Conservation (phyloP, 148 eudicot genomes). For the Silene conica region DNA sequence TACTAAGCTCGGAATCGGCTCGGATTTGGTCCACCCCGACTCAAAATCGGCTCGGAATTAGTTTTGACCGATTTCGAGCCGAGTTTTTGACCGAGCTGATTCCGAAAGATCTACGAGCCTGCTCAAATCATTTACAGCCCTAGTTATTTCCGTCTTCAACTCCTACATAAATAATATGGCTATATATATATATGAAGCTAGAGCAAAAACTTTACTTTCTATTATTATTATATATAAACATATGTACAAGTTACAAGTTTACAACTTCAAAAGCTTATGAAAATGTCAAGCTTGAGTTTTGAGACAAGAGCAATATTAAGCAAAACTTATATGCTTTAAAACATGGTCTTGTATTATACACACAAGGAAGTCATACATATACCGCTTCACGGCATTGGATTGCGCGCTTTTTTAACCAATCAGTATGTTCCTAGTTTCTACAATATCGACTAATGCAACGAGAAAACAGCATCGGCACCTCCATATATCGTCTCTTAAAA, state of each 20-base stretch:
- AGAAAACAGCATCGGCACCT: constrained; percentile 11
- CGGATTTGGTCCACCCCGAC: no score
- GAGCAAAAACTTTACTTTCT: constrained; percentile 7
- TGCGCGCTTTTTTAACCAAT: constrained; percentile 14
- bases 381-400: neutral
- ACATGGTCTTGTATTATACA: constrained; percentile 9
- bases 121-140: no score
- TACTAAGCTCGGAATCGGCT: no score
- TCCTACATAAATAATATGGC: neutral
- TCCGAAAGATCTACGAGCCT: no score
- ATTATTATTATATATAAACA: neutral
- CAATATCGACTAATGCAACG: constrained; percentile 7
- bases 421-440: constrained; percentile 12
- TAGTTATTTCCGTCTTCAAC: neutral
- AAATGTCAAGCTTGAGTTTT: neutral
- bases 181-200: neutral
- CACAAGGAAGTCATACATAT: constrained; percentile 10
- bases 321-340: constrained; percentile 9
- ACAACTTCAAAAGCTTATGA: constrained; percentile 2
- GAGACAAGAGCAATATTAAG: constrained; percentile 1
- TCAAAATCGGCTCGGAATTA: no score
- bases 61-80: no score
- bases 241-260: constrained; percentile 2
- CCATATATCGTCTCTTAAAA: neutral
- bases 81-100: no score